Percentiles rank a stretch among this genome's conserved stretches.
These are phyloP conservation scores for Botrytis hyacinthi DNA, from an alignment of 2,329 filamentous ascomycete species.

Conservation along the genomic window DNA sequence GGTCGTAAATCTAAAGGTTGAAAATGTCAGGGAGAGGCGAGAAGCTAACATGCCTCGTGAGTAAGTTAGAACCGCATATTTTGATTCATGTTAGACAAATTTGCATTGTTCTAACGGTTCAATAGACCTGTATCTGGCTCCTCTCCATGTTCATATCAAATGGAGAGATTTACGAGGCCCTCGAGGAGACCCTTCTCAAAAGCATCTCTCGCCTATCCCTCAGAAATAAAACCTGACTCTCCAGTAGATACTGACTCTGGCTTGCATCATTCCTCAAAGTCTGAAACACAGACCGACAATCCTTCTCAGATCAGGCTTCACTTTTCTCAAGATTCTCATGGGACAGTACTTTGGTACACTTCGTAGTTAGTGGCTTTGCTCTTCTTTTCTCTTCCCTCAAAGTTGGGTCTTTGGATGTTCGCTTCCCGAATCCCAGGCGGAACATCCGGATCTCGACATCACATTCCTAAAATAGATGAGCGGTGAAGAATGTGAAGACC, in stretches of 20 bases:
- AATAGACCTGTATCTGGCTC: slow-evolving; percentile 4
- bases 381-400: not conserved
- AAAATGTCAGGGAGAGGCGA: not conserved
- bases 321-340: slow-evolving; percentile 5
- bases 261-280: not conserved
- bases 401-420: slow-evolving; percentile 5
- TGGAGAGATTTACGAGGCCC: not conserved
- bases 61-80: slow-evolving; percentile 3
- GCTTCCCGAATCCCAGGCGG: slow-evolving; percentile 11
- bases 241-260: not conserved
- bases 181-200: not conserved
- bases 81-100: slow-evolving; percentile 13
- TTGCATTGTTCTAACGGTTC: not conserved
- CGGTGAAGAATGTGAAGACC: slow-evolving; percentile 16
- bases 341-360: not conserved
- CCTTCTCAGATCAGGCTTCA: slow-evolving; percentile 12
- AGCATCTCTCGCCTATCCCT: not conserved
- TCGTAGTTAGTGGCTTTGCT: slow-evolving; percentile 10
- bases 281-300: slow-evolving; percentile 11
- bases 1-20: not conserved
- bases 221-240: not conserved
- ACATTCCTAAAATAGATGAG: slow-evolving; percentile 15
- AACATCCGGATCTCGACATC: slow-evolving; percentile 12
- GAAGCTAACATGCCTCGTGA: slow-evolving; percentile 1
- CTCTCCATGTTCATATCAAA: not conserved